phyloP scores from a whole-genome alignment of 2,329 filamentous ascomycete species.

The Fusarium sublunatum region DNA sequence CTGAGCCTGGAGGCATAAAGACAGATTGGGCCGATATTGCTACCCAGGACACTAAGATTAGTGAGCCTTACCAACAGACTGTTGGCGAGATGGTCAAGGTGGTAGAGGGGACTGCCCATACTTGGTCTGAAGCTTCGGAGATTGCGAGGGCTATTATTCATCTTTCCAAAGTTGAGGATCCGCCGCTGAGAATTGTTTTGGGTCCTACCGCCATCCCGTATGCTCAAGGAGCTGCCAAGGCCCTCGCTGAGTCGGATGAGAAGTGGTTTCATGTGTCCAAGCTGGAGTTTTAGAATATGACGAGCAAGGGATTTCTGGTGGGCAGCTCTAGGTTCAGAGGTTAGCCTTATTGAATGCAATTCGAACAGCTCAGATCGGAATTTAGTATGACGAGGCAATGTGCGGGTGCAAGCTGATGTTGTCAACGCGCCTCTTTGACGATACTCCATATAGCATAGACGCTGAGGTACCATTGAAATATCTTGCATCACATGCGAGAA shows the following conservation, averaged over 20 bases:
- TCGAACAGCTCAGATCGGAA: too few species aligned
- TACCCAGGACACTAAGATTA: conserved; percentile 44
- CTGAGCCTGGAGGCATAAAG: conserved; percentile 56
- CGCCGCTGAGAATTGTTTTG: conserved; percentile 49
- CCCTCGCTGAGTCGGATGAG: conserved; percentile 46
- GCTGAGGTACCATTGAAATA: too few species aligned
- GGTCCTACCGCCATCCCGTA: conserved; percentile 46
- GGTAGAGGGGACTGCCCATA: neutral
- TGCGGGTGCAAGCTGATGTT: too few species aligned
- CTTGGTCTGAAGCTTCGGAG: conserved; percentile 35
- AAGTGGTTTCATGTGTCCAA: conserved; percentile 45
- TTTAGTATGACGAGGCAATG: too few species aligned
- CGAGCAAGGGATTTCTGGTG: too few species aligned
- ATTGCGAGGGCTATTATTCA: conserved; percentile 47
- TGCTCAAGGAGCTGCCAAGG: conserved; percentile 31
- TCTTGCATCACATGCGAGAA: too few species aligned
- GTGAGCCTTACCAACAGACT: conserved; percentile 51
- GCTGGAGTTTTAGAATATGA: conserved; percentile 6
- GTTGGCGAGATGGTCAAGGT: conserved; percentile 48
- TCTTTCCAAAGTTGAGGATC: conserved; percentile 43
- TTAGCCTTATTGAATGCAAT: too few species aligned
- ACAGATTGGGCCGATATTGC: conserved; percentile 54
- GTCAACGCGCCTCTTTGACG: too few species aligned
- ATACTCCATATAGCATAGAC: too few species aligned
- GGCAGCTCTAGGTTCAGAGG: too few species aligned